Evolutionary conservation across 345 rosid genomes (phyloP).

Genomic region (Cardamine chenopodiifolia): DNA sequence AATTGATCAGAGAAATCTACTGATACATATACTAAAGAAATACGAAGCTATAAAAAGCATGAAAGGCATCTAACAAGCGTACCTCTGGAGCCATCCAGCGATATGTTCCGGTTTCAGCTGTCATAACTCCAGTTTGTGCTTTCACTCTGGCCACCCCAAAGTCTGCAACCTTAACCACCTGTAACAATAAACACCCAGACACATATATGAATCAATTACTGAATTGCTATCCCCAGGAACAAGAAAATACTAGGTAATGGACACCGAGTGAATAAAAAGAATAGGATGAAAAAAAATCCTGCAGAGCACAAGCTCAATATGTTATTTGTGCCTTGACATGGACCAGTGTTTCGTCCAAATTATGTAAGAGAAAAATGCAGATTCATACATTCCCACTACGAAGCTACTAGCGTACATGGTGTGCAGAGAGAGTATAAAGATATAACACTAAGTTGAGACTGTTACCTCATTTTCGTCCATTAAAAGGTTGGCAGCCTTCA

Average conservation of each 20-base stretch:
- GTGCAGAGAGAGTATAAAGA: not conserved
- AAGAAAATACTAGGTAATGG: not conserved
- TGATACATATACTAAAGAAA: not conserved
- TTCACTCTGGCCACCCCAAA: constrained; percentile 97
- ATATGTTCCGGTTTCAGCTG: constrained; percentile 99
- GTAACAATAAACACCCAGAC: constrained; percentile 27
- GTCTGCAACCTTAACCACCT: constrained; percentile 99
- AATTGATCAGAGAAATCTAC: not conserved
- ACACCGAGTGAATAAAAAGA: not conserved
- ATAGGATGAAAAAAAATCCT: constrained; percentile 11
- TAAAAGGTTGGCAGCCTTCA: constrained; percentile 92
- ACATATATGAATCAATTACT: constrained; percentile 7
- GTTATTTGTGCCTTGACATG: constrained; percentile 5
- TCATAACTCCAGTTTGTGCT: constrained; percentile 96
- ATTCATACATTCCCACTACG: constrained; percentile 13
- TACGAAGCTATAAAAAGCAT: not conserved
- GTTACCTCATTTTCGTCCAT: constrained; percentile 99
- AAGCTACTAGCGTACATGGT: constrained; percentile 1
- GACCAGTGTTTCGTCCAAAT: constrained; percentile 9
- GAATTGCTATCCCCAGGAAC: not conserved
- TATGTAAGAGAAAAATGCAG: not conserved
- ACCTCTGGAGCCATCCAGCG: constrained; percentile 99
- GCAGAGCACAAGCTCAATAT: not conserved
- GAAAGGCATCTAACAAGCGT: not conserved
- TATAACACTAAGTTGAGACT: not conserved